Conservation (phyloP, 129 eudicot species). For the Centaurea solstitialis region DNA sequence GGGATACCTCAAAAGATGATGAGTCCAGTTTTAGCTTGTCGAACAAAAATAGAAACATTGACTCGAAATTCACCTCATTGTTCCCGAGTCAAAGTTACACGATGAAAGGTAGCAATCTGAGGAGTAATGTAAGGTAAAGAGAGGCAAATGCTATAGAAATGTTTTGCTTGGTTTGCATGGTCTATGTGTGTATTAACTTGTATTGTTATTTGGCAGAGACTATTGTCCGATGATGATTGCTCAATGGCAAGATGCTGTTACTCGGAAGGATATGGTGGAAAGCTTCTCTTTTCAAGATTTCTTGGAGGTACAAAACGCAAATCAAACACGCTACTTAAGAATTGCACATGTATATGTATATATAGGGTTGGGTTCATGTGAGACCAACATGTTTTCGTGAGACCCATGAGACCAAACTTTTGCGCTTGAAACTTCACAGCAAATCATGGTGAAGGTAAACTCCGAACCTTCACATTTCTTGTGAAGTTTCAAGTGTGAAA, state of each 20-base stretch:
- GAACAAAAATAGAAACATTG: conserved; percentile 6
- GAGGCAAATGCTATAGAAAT: neutral
- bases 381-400: no score
- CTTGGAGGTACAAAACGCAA: conserved; percentile 50
- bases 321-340: neutral
- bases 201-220: conserved; percentile 44
- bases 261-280: conserved; percentile 80
- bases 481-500: no score
- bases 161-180: neutral
- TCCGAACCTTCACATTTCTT: no score
- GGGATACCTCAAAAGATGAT: conserved; percentile 44
- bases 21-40: conserved; percentile 34
- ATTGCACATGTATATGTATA: neutral
- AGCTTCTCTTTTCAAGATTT: conserved; percentile 66
- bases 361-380: no score
- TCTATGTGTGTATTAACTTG: conserved; percentile 8
- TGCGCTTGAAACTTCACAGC: no score
- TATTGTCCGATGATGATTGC: conserved; percentile 71
- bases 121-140: conserved; percentile 67
- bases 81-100: conserved; percentile 90
- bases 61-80: conserved; percentile 42
- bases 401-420: no score
- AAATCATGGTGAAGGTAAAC: no score
- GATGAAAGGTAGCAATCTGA: conserved; percentile 67
- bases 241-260: conserved; percentile 94